A percentile compares a stretch with the other conserved stretches of the same genome.
Conservation (phyloP, 352 stramenopile genomes). For the Globisporangium orthogonon region DNA sequence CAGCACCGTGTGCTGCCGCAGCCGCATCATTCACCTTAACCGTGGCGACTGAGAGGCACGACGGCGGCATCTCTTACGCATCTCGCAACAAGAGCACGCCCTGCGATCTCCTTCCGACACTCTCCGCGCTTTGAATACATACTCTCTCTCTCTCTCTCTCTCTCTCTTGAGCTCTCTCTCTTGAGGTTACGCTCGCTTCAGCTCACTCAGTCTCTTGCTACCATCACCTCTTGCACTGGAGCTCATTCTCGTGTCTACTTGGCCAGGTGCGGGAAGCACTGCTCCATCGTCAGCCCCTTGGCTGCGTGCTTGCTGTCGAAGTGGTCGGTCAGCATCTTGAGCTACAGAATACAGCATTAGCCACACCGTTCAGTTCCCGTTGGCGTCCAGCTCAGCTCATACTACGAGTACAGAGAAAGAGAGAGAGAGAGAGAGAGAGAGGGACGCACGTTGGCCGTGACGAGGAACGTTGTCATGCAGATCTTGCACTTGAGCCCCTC, state of each 20-base stretch:
- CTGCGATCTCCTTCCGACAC: not conserved
- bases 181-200: not conserved
- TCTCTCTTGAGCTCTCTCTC: not conserved
- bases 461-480: slow-evolving; percentile 84
- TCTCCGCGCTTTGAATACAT: not conserved
- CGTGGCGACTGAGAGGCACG: too few species aligned
- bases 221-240: not conserved
- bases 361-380: too few species aligned
- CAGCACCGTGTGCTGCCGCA: too few species aligned
- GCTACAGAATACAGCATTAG: slow-evolving; percentile 15
- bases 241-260: not conserved
- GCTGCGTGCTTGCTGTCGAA: slow-evolving; percentile 72
- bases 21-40: too few species aligned
- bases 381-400: not conserved
- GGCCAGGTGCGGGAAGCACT: slow-evolving; percentile 12
- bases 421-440: not conserved
- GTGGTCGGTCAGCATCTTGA: slow-evolving; percentile 69
- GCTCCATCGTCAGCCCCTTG: slow-evolving; percentile 68
- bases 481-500: slow-evolving; percentile 84
- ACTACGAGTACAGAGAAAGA: not conserved
- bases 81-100: too few species aligned
- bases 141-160: not conserved
- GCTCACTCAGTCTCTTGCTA: not conserved
- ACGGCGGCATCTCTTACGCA: too few species aligned
- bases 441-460: slow-evolving; percentile 68